Conservation (phyloP, 805 yeast genomes). For the Wickerhamiella musiphila region DNA sequence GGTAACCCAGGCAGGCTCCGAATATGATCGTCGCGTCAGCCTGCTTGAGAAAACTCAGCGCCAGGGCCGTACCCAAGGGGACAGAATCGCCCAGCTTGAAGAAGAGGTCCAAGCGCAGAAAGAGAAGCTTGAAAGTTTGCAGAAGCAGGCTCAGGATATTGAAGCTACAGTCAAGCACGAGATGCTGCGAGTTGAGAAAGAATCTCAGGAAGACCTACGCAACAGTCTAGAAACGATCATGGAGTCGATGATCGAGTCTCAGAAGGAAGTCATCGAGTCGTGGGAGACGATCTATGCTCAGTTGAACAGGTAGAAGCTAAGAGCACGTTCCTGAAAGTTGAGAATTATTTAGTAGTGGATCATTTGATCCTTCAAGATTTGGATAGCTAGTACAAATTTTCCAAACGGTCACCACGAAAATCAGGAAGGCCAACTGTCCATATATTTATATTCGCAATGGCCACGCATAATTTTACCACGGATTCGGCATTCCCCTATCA, state of each 20-base stretch:
- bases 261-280: conserved; percentile 50
- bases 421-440: too few relatives aligned
- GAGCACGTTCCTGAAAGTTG: too few relatives aligned
- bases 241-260: conserved; percentile 81
- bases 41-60: conserved; percentile 30
- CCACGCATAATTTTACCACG: too few relatives aligned
- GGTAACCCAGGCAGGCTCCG: conserved; percentile 30
- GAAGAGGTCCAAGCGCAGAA: conserved; percentile 43
- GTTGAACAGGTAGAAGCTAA: too few relatives aligned
- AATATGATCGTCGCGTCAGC: conserved; percentile 29
- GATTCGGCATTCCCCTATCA: too few relatives aligned
- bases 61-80: conserved; percentile 38
- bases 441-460: too few relatives aligned
- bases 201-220: conserved; percentile 67
- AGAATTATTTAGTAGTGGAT: too few relatives aligned
- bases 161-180: conserved; percentile 53
- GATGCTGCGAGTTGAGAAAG: conserved; percentile 48
- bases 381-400: too few relatives aligned
- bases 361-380: too few relatives aligned
- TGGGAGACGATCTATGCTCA: conserved; percentile 40
- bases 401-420: too few relatives aligned
- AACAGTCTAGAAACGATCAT: conserved; percentile 77
- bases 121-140: conserved; percentile 34
- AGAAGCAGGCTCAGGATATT: conserved; percentile 43
- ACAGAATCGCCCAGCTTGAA: conserved; percentile 39